Percentiles rank a stretch among this genome's conserved stretches.
These are phyloP conservation scores for Sechiopsis laciniata DNA, from an alignment of 306 rosid genomes.

Conservation along the genomic window DNA sequence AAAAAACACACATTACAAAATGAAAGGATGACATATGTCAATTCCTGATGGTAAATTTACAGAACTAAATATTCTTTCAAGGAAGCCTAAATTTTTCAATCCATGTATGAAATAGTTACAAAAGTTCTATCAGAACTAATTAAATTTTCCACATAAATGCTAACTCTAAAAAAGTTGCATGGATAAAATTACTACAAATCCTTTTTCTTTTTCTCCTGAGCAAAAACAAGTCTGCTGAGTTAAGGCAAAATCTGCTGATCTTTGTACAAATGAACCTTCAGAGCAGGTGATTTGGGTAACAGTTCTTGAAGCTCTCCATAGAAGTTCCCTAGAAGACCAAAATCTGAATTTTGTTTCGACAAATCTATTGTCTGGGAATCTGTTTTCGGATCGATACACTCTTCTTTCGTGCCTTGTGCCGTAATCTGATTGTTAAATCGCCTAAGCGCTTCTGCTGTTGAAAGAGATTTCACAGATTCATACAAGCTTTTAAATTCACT, in stretches of 20 bases:
- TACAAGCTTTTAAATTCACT: slow-evolving; percentile 44
- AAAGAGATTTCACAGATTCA: slow-evolving; percentile 54
- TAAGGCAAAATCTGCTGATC: neutral
- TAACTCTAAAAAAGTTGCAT: neutral
- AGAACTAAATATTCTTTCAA: too few relatives aligned
- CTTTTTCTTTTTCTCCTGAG: neutral
- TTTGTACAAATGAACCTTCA: slow-evolving; percentile 30
- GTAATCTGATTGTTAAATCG: slow-evolving; percentile 43
- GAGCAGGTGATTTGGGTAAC: slow-evolving; percentile 40
- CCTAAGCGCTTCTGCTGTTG: slow-evolving; percentile 57
- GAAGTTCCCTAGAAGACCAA: slow-evolving; percentile 33
- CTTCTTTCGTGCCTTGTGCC: slow-evolving; percentile 31
- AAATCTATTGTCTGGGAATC: slow-evolving; percentile 20
- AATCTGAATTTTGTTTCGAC: slow-evolving; percentile 30
- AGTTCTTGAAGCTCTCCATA: slow-evolving; percentile 43
- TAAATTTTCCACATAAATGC: too few relatives aligned
- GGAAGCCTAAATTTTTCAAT: too few relatives aligned
- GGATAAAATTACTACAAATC: neutral
- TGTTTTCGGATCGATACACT: slow-evolving; percentile 25
- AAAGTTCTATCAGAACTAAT: too few relatives aligned
- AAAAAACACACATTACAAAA: too few relatives aligned
- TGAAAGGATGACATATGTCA: too few relatives aligned
- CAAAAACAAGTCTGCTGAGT: neutral
- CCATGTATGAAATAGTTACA: too few relatives aligned
- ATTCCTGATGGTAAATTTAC: too few relatives aligned